Base-by-base conservation (phyloP, 352 stramenopile genomes). In the Thalassiosira mediterranea region DNA sequence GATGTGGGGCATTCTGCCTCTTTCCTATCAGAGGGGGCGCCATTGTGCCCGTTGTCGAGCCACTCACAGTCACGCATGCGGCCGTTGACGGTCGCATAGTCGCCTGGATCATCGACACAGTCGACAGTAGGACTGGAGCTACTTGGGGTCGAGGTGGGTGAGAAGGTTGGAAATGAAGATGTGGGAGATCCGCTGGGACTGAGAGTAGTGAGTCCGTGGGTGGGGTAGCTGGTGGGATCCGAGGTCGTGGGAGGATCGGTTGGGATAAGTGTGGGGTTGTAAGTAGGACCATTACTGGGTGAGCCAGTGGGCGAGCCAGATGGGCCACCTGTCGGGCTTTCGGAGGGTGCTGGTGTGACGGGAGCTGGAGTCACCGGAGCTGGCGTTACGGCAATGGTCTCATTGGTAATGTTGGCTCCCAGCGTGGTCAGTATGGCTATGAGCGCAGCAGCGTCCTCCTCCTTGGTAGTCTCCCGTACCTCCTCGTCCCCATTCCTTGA, bases 21-120 rank as follows among this genome's bases (percentile, higher is more conserved):
- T 46, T 82, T 82, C 40, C 73, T 28, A 31, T 38, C 51, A 21
- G 73, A 82, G 62, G 53, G 49, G 11, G 73, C 65, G 61, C 73
- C 65, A 47, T 82, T 77, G 54, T 74, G 52, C 31, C 61, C 65
- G 54, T 82, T 82, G 23, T 82, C 73, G 23, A 82, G 65, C 73
- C 73, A 82, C 3, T 52, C 31, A 7, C 73, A 82, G 31, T 74
- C 56, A 1, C 73, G 64, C 31, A 25, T 17, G 49, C 76, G 76
- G 11, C 69, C 65, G 53, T 73, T 76, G 53, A 76, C 76, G 0
- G 73, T 82, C 15, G 63, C 42, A 28, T 34, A 82, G 15, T 57
- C 21, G 44, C 65, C 65, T 25, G 31, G 5, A 46, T 38, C 11
- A 21, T 82, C 73, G 3, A 44, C 51, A 44, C 73, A 82, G 21